phyloP scores from a whole-genome alignment of 495 filamentous ascomycete genomes.

The Collariella sp. region DNA sequence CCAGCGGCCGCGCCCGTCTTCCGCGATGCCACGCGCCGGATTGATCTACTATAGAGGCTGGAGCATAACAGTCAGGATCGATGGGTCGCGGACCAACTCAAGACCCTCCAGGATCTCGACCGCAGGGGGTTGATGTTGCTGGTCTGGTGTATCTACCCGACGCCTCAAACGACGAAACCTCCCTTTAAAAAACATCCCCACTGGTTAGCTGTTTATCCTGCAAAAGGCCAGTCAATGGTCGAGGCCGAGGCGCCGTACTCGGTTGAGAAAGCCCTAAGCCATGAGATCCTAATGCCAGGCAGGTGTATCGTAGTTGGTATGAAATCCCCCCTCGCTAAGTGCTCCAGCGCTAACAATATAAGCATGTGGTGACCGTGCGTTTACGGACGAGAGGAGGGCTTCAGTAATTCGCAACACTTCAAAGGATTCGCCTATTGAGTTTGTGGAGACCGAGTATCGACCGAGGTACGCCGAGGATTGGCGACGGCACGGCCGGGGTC shows the following conservation, averaged over 20 bases:
- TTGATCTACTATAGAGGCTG: constrained; percentile 2
- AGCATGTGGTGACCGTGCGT: constrained; percentile 1
- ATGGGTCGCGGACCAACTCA: background rate
- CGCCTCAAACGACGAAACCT: background rate
- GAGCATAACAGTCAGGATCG: background rate
- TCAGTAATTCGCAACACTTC: constrained; percentile 1
- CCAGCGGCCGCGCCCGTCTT: background rate
- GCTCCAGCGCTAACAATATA: background rate
- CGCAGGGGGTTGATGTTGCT: background rate
- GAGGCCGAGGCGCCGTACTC: constrained; percentile 3
- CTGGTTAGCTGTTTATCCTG: constrained; percentile 1
- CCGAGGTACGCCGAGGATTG: background rate
- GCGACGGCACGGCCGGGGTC: background rate
- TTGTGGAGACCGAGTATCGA: constrained; percentile 2
- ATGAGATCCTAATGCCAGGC: background rate
- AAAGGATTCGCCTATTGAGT: constrained; percentile 3
- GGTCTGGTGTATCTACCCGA: constrained; percentile 2
- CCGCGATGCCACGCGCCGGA: background rate
- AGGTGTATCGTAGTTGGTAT: constrained; percentile 3
- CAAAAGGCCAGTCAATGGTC: background rate
- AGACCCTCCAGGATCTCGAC: background rate
- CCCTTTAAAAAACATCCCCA: background rate
- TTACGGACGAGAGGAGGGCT: constrained; percentile 1
- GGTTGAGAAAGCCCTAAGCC: constrained; percentile 1
- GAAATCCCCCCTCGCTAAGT: background rate